Base-by-base conservation (phyloP, 371 early-diverging fungal species). In the Cokeromyces recurvatus region DNA sequence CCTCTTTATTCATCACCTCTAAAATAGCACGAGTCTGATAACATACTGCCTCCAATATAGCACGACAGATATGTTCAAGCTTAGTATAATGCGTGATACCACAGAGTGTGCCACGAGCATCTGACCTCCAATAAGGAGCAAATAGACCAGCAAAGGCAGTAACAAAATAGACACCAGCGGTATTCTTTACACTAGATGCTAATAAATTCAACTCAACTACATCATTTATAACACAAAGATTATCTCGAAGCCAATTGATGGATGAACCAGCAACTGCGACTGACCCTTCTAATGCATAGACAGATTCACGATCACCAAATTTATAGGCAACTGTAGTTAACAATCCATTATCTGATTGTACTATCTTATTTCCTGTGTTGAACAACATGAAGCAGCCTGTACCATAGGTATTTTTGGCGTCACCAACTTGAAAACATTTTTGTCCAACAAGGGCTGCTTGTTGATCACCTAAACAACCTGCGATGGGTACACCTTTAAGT, bases 401-500 rank as follows among this genome's bases (percentile, higher is more conserved):
- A 24, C 97, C 97, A 71, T 93, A 78, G 7, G 98, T 97, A 76
- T 92, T 95, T 74, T 97, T 97, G 48, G 90, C 90, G 11, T 71
- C 72, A 4, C 72, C 72, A 1, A 43, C 45, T 4, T 40, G 42
- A 59, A 94, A 90, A 68, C 98, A 96, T 47, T 84, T 80, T 61
- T 96, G 98, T 4, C 98, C 98, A 17, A 97, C 94, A 31, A 95
- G 70, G 2, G 98, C 96, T 14, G 95, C 92, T 59, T 97, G 98
- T 61, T 97, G 98, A 71, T 97, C 98, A 25, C 98, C 98, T 21
- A 97, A 66, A 55, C 90, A 87, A 8, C 92, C 94, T 11, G 89
- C 63, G 17, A 94, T 81, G 2, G 90, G 86, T 5, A 90, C 57
- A 32, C 85, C 89, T 57, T 60, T 51, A 14, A 84, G 71, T 0